A percentile compares a stretch with the other conserved stretches of the same genome.
Evolutionary conservation across 176 grass and related monocot species (phyloP).

Genomic region (Paspalum notatum): DNA sequence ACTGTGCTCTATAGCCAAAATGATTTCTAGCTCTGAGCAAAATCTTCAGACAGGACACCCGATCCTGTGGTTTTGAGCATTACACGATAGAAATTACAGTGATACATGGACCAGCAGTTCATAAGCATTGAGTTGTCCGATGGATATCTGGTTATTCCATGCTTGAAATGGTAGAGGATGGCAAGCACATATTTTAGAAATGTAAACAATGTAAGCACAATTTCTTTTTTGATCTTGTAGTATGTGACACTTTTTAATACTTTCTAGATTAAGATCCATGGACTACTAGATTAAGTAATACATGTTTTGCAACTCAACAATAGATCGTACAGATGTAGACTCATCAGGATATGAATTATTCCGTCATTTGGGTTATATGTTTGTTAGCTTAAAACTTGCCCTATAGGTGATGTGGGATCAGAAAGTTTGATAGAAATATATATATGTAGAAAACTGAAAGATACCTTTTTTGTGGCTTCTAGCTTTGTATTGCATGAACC

Average conservation of each 20-base stretch:
- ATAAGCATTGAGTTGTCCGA: background rate
- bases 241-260: background rate
- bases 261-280: background rate
- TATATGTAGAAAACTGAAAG: background rate
- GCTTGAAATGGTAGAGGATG: background rate
- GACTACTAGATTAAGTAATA: background rate
- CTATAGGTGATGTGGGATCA: background rate
- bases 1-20: conserved; percentile 2
- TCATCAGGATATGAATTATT: background rate
- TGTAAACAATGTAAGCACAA: background rate
- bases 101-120: conserved; percentile 9
- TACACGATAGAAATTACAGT: conserved; percentile 34
- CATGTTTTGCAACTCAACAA: background rate
- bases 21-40: conserved; percentile 29
- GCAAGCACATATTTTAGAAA: background rate
- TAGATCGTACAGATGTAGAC: background rate
- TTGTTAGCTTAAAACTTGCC: background rate
- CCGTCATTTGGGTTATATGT: background rate
- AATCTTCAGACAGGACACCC: conserved; percentile 42
- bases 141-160: background rate
- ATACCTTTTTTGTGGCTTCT: background rate
- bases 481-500: background rate
- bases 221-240: background rate
- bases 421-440: background rate
- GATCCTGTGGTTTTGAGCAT: background rate